These are phyloP conservation scores for Hortaea sp. DNA, from an alignment of 2,329 filamentous ascomycete genomes.

Conservation along the genomic window DNA sequence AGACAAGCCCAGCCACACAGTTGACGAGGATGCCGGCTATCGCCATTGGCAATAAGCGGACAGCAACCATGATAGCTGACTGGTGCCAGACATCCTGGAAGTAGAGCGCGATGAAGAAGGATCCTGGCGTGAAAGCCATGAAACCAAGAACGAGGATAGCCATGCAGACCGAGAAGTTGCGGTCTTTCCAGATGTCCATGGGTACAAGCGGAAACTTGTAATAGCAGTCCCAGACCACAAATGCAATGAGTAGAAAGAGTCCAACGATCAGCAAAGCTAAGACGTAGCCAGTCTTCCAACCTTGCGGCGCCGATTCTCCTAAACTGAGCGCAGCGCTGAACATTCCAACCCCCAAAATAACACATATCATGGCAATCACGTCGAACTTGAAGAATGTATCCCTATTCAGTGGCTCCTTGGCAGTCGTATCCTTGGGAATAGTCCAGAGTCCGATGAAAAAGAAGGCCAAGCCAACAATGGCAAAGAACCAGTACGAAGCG, in stretches of 20 bases:
- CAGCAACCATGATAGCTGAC: constrained; percentile 48
- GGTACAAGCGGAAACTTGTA: constrained; percentile 36
- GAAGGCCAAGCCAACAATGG: constrained; percentile 54
- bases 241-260: constrained; percentile 43
- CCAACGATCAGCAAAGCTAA: constrained; percentile 54
- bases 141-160: constrained; percentile 49
- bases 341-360: constrained; percentile 55
- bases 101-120: constrained; percentile 48
- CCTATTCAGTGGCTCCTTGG: constrained; percentile 34
- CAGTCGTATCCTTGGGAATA: constrained; percentile 46
- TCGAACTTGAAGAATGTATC: constrained; percentile 50
- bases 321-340: constrained; percentile 51
- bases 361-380: constrained; percentile 49
- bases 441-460: constrained; percentile 50
- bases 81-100: constrained; percentile 48
- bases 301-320: constrained; percentile 46
- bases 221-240: constrained; percentile 53
- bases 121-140: constrained; percentile 43
- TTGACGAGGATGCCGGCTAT: constrained; percentile 55
- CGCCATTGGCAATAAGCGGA: constrained; percentile 56
- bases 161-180: constrained; percentile 55
- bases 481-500: constrained; percentile 50
- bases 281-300: constrained; percentile 54
- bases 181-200: constrained; percentile 51
- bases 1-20: constrained; percentile 49